These are phyloP conservation scores for Berkeleyomyces basicola DNA, from an alignment of 2,329 filamentous ascomycete species.

Conservation along the genomic window DNA sequence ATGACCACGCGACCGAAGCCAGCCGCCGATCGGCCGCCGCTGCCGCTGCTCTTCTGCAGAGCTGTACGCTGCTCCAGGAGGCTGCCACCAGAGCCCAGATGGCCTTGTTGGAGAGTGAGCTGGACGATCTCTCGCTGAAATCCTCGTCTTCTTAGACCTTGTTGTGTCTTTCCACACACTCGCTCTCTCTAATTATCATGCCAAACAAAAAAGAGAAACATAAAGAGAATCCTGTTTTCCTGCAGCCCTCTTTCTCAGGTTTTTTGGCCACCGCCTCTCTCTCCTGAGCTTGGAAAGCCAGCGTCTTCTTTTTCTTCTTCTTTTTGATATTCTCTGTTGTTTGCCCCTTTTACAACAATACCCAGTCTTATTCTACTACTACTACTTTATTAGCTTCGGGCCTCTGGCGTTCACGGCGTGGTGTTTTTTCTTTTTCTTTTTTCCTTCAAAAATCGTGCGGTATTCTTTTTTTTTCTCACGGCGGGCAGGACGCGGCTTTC, in stretches of 20 bases:
- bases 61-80: constrained; percentile 77
- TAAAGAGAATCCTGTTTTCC: not conserved
- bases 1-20: too few species aligned
- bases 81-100: constrained; percentile 87
- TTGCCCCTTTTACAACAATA: not conserved
- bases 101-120: constrained; percentile 71
- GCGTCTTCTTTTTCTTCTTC: not conserved
- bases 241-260: not conserved
- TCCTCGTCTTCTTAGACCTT: not conserved
- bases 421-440: not conserved
- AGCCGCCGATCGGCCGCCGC: too few species aligned
- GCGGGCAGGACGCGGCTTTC: not conserved
- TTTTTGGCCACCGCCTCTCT: not conserved
- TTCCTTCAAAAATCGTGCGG: not conserved
- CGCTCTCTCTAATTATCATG: not conserved
- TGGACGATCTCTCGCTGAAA: constrained; percentile 46
- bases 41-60: constrained; percentile 43
- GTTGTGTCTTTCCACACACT: not conserved
- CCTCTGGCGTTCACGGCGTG: not conserved
- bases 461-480: not conserved
- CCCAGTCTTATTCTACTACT: not conserved
- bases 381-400: not conserved
- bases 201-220: too few species aligned
- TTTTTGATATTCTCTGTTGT: not conserved
- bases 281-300: not conserved